Evolutionary conservation across 2,329 filamentous ascomycete genomes (phyloP).

Genomic region (Pseudogymnoascus verrucosus): DNA sequence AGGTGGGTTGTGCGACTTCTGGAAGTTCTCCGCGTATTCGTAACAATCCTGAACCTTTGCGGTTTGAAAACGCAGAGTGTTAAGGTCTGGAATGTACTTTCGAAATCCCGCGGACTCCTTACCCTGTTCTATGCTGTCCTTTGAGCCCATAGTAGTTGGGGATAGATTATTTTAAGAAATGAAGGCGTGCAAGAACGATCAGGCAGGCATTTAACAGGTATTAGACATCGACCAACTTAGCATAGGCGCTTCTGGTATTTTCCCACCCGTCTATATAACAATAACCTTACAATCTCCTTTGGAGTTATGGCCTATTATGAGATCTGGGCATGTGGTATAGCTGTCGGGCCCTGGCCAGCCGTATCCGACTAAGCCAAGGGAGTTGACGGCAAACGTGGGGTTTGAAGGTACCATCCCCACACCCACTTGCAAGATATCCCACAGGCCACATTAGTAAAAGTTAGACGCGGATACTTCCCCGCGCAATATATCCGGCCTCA

Average conservation of each 20-base stretch:
- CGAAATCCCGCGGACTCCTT: conserved; percentile 37
- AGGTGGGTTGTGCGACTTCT: conserved; percentile 50
- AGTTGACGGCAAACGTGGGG: not conserved
- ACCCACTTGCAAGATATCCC: not conserved
- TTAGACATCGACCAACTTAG: not conserved
- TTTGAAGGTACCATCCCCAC: not conserved
- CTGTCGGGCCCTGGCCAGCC: not conserved
- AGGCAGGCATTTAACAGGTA: not conserved
- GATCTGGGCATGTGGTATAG: not conserved
- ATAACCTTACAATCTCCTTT: not conserved
- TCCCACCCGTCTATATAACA: not conserved
- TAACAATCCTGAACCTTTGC: conserved; percentile 56
- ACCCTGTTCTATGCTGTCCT: not conserved
- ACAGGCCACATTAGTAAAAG: not conserved
- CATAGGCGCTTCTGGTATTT: not conserved
- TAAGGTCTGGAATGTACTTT: conserved; percentile 54
- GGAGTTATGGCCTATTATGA: not conserved
- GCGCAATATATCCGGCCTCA: not conserved
- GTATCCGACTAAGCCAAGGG: not conserved
- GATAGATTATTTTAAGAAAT: not conserved
- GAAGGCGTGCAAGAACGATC: not conserved
- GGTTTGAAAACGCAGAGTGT: conserved; percentile 50
- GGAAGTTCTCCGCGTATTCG: conserved; percentile 54
- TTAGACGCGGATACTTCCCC: not conserved
- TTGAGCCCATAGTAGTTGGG: not conserved